Conservation (phyloP, 495 filamentous ascomycete species). For the Rhypophila decipiens region DNA sequence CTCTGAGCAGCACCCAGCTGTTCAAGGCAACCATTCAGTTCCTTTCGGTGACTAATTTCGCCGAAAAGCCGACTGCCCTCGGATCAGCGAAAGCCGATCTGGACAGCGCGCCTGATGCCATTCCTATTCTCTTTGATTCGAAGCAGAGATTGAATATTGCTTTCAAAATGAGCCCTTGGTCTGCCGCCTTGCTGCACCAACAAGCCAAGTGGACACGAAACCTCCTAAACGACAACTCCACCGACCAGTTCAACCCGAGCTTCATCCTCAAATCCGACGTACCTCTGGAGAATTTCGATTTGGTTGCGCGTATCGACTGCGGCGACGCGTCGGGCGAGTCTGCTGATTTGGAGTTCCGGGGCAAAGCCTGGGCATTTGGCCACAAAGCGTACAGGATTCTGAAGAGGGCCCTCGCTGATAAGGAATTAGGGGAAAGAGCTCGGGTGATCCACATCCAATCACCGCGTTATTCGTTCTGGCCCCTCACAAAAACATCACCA, state of each 20-base stretch:
- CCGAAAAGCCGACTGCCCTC: constrained; percentile 55
- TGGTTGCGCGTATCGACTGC: constrained; percentile 33
- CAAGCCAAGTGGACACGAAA: constrained; percentile 65
- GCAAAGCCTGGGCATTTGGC: constrained; percentile 28
- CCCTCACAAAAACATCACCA: constrained; percentile 20
- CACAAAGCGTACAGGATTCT: constrained; percentile 57
- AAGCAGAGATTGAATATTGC: constrained; percentile 69
- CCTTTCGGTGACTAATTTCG: constrained; percentile 63
- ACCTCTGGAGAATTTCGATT: constrained; percentile 66
- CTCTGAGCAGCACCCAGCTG: constrained; percentile 86
- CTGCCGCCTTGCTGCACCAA: constrained; percentile 60
- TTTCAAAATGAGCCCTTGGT: constrained; percentile 88
- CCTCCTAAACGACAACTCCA: constrained; percentile 65
- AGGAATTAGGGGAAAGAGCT: constrained; percentile 56
- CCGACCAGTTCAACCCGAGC: constrained; percentile 73
- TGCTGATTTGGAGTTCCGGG: constrained; percentile 22
- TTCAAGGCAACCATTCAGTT: constrained; percentile 90
- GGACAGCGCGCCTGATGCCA: constrained; percentile 28
- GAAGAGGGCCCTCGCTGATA: constrained; percentile 49
- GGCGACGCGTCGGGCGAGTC: constrained; percentile 10
- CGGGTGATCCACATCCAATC: constrained; percentile 54
- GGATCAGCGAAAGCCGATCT: constrained; percentile 20
- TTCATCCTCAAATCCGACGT: constrained; percentile 72
- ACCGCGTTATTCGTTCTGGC: constrained; percentile 36
- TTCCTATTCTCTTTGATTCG: constrained; percentile 59